Evolutionary conservation across 768 basidiomycete species (phyloP), one percentile per base, ranked within the genome.

Genomic region (Fibroporia radiculosa): DNA sequence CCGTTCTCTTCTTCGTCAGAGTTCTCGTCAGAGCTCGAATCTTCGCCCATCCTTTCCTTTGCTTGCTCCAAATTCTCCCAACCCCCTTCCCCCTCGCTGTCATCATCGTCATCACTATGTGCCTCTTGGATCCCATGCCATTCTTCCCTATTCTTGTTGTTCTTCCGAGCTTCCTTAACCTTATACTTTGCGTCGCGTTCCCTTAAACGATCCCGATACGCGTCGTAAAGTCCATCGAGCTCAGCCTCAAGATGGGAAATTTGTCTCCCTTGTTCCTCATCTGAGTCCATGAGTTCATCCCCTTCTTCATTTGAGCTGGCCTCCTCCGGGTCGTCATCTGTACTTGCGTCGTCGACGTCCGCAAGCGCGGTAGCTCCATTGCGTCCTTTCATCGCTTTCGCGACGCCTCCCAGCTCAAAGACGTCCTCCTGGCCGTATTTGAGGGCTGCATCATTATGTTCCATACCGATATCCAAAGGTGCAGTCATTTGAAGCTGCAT

Each of bases 401-500:
- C 80, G 4, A 80, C 75, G 34, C 73, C 69, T 39, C 69, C 78
- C 32, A 98, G 74, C 57, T 93, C 90, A 56, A 98, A 98, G 19
- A 96, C 69, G 54, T 98, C 93, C 20, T 82, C 85, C 55, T 86
- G 83, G 5, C 87, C 88, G 19, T 76, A 59, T n/a, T 67, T 71
- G 14, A 95, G 71, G 14, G 84, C 72, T 2, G 78, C 67, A 51
- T 95, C 92, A 42, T 75, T 71, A 55, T 86, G 85, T 56, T 92
- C 89, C 48, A 93, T 64, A 60, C 93, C 93, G 51, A 98, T 93
- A 55, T 97, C 96, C 53, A 93, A 69, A n/a, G 96, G 96, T 16
- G 92, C 91, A 11, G 87, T 89, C 96, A 99, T 99, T 59, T 89
- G 84, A 36, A 98, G 73, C 61, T 98, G 96, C 80, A 98, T 86